Evolutionary conservation across 352 stramenopile genomes (phyloP).

Genomic region (Pythium coloratum): DNA sequence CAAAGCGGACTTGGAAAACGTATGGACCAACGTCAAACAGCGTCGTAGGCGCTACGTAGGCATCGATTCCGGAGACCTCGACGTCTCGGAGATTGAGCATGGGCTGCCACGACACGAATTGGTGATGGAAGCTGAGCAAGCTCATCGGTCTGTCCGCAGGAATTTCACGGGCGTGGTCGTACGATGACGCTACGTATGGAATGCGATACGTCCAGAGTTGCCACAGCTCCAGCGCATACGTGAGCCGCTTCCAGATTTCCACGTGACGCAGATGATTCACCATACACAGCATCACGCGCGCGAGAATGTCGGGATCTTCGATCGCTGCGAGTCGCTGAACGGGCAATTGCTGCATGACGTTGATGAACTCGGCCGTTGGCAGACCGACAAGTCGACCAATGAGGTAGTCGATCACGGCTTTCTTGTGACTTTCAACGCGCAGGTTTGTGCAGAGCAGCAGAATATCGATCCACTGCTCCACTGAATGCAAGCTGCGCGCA

Average conservation of each 20-base stretch:
- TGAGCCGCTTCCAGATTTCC: constrained; percentile 53
- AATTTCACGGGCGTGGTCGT: background rate
- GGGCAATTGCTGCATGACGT: constrained; percentile 36
- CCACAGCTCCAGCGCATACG: constrained; percentile 43
- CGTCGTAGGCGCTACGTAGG: constrained; percentile 32
- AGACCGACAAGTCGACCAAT: constrained; percentile 37
- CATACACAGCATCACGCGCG: constrained; percentile 41
- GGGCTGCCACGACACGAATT: constrained; percentile 48
- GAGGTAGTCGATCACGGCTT: constrained; percentile 34
- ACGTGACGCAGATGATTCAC: constrained; percentile 42
- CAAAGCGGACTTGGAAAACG: constrained; percentile 45
- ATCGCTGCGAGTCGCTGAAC: constrained; percentile 36
- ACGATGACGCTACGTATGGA: constrained; percentile 16
- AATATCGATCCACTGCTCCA: constrained; percentile 50
- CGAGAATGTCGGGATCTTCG: constrained; percentile 37
- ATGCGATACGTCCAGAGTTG: constrained; percentile 21
- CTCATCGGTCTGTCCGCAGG: constrained; percentile 28
- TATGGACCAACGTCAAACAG: constrained; percentile 36
- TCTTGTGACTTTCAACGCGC: constrained; percentile 18
- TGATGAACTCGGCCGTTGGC: constrained; percentile 22
- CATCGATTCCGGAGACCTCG: constrained; percentile 30
- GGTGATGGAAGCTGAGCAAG: constrained; percentile 43
- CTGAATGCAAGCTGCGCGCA: constrained; percentile 31
- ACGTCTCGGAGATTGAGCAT: constrained; percentile 37
- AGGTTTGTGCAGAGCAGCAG: constrained; percentile 33